These are phyloP conservation scores for Chaetomiaceae sp. DNA, from an alignment of 2,329 filamentous ascomycete genomes.

Conservation along the genomic window DNA sequence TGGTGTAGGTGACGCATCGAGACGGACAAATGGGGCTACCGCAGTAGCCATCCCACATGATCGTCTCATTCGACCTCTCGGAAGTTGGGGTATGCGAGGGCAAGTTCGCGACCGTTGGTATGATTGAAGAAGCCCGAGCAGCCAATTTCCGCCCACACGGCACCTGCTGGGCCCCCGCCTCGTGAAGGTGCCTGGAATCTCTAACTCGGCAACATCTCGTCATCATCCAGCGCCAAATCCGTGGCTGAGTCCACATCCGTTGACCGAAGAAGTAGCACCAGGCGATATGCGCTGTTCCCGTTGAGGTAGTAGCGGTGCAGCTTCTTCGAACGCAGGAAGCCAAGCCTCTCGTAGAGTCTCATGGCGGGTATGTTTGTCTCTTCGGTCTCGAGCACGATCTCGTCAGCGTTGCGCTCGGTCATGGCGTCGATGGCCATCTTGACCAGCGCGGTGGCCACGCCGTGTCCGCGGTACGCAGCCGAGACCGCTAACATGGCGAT, in stretches of 20 bases:
- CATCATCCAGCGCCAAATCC: slow-evolving; percentile 31
- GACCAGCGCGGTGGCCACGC: slow-evolving; percentile 86
- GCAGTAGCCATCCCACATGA: no score
- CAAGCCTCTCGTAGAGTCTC: slow-evolving; percentile 85
- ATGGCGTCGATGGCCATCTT: slow-evolving; percentile 86
- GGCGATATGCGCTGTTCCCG: slow-evolving; percentile 85
- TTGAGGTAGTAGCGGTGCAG: slow-evolving; percentile 95
- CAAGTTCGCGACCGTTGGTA: no score
- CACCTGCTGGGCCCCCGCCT: no score
- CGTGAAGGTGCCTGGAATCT: neutral
- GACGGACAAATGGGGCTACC: no score
- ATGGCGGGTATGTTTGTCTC: slow-evolving; percentile 86
- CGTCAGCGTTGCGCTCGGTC: slow-evolving; percentile 76
- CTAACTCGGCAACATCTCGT: slow-evolving; percentile 14
- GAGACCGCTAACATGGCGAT: slow-evolving; percentile 98
- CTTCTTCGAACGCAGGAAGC: slow-evolving; percentile 87
- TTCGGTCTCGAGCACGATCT: slow-evolving; percentile 94
- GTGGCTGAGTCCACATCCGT: slow-evolving; percentile 36
- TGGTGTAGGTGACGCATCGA: no score
- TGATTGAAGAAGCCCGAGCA: neutral
- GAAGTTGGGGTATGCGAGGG: no score
- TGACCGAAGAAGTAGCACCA: slow-evolving; percentile 71
- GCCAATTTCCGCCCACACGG: neutral
- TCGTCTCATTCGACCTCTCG: no score
- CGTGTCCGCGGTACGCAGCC: slow-evolving; percentile 70